Evolutionary conservation across 805 yeast species (phyloP), one percentile per base, ranked within the genome.

Genomic region (Lachancea quebecensis): DNA sequence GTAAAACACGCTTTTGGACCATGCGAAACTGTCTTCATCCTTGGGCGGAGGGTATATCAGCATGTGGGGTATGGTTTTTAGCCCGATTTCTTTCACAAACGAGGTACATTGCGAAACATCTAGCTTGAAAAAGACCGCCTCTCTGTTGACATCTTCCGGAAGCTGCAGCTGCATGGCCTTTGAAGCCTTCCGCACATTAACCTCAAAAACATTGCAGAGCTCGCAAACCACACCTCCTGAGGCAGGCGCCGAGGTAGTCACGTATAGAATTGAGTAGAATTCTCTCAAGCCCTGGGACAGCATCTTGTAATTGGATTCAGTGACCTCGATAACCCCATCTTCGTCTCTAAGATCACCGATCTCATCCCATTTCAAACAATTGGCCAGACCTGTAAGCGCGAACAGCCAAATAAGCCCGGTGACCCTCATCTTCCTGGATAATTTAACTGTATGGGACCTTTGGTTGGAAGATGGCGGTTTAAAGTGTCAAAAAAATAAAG

Each of bases 51-150:
- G 88, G 45, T 77, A 72, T 2, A 83, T 66, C 79, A 88, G 78
- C n/a, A 82, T 52, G 48, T 78, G 81, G 1, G 95, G 93, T 2
- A 82, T 77, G 2, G 77, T 66, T 2, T 62, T 62, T 45, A 84
- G 55, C 2, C 65, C 59, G 42, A 81, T 53, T 9, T 64, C 60
- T 21, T 64, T 57, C 48, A 77, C 74, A 18, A 74, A 54, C 3
- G 59, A 55, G 10, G 64, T 48, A 52, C 80, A 80, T 2, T 66
- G 58, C 2, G 57, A 51, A 41, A 78, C 72, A 48, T 83, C 90
- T 10, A 77, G 73, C 35, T 68, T 64, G 32, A 71, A 66, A 57
- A 81, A 73, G 55, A 70, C 69, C 11, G 78, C 62, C 29, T 66
- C 59, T 48, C 54, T 32, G 18, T 32, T 33, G n/a, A 68, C 54